phyloP scores from a whole-genome alignment of 1,284 basidiomycete species.

The Fomitopsis palustris region DNA sequence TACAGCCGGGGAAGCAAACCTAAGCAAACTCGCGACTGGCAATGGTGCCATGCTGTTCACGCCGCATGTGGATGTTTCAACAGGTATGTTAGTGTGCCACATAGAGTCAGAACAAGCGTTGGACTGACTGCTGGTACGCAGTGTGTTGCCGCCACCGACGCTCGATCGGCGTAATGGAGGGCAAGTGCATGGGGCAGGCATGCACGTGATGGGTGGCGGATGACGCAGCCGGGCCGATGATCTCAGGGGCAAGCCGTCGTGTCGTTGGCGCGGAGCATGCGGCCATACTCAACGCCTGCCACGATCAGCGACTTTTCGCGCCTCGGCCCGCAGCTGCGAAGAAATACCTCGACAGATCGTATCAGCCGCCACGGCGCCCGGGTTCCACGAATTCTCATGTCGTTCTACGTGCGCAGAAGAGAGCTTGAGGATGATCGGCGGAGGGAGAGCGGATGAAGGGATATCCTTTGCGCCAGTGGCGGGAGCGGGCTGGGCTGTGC shows the following conservation, averaged over 20 bases:
- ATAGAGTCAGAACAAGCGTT: too few relatives aligned
- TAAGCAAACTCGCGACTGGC: background rate
- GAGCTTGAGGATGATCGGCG: background rate
- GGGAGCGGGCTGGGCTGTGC: background rate
- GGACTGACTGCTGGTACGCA: too few relatives aligned
- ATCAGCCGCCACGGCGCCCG: background rate
- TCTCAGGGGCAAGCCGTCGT: background rate
- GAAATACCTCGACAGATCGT: background rate
- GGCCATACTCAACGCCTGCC: background rate
- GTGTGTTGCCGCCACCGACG: background rate
- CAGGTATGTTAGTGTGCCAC: too few relatives aligned
- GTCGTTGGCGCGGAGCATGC: background rate
- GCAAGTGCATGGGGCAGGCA: background rate
- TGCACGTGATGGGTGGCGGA: background rate
- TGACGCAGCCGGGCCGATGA: background rate
- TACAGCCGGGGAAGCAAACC: background rate
- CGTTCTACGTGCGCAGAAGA: background rate
- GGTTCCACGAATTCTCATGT: background rate
- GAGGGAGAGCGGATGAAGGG: background rate
- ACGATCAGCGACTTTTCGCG: background rate
- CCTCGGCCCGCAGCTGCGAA: background rate
- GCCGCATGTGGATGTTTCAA: too few relatives aligned
- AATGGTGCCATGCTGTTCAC: background rate
- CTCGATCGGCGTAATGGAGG: background rate
- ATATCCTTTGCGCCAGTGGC: background rate